Base-by-base conservation (phyloP, 345 rosid species). In the Noccaea caerulescens region DNA sequence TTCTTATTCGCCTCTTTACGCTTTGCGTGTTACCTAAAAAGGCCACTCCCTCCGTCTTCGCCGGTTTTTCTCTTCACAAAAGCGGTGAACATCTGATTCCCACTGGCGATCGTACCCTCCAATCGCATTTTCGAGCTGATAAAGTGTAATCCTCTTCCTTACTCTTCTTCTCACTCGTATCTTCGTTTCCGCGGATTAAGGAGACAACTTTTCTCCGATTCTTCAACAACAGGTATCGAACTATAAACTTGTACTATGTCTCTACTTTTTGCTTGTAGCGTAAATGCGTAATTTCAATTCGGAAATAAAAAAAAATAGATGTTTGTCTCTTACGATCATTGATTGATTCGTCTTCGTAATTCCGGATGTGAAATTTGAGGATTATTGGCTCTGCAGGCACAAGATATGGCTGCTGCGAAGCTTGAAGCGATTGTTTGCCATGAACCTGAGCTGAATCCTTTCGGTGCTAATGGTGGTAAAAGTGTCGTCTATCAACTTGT, bases 1-100 rank as follows among this genome's bases (percentile, higher is more conserved):
- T 75, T 72, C 54, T 38, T 70, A 53, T 6, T 72, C 61, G 27
- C 20, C 34, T 56, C 63, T 75, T 20, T 73, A 61, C 80, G 74
- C 84, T 80, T 90, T 84, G 86, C 88, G 86, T 87, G 81, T 63
- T 44, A 16, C 72, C 58, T 52, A 76, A 84, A 82, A 82, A 51
- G 77, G 16, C 69, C 52, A 41, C 30, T 18, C 64, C 72, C 65
- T 64, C 36, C 76, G 1, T 72, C 54, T 18, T 41, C 66, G 60
- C 75, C 73, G 78, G 73, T 52, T 59, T 51, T 20, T 6, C 73
- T 68, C 69, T 52, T 58, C 72, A 0, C 67, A 30, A 12, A 53
- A 54, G 5, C 71, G 61, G 34, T 65, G 55, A 27, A 42, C 63
- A 43, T 63, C 69, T 66, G 34, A 41, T 76, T 58, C 54, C 62